Base-by-base conservation (phyloP, 345 rosid species). In the Bretschneidera sinensis region DNA sequence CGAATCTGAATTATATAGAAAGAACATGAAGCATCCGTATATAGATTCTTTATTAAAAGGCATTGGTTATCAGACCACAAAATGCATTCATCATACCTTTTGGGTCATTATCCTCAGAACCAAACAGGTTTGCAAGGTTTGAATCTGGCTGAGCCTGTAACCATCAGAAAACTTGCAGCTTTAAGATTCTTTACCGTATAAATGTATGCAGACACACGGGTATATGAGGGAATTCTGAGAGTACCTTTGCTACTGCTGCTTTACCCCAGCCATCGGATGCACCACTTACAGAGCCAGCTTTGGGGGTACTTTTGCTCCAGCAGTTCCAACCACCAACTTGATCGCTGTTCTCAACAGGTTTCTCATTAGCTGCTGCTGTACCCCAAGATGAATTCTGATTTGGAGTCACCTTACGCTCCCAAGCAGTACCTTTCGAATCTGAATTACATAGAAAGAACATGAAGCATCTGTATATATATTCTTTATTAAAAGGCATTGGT, bases 231-330 rank as follows among this genome's bases (percentile, higher is more conserved):
- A n/a, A n/a, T n/a, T n/a, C n/a, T n/a, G n/a, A n/a, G n/a, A n/a
- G n/a, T n/a, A n/a, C n/a, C n/a, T n/a, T n/a, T n/a, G 69, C 43
- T 54, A 25, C 31, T 52, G 24, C 35, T 58, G 74, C 55, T 72
- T 85, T 82, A 66, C 84, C 86, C 79, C 78, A 81, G 71, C 74
- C 74, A 35, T 53, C 80, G 57, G 77, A 69, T 49, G 72, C 57
- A 68, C 66, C 61, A 45, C 60, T 62, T 33, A 72, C 57, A 63
- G 79, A 59, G 58, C 60, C 74, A 61, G 66, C 47, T 34, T 81
- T 72, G 35, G 66, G 10, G n/a, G 72, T 68, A 65, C 81, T 62
- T 66, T 84, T 83, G 64, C 70, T 78, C 96, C 94, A 85, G 61
- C 76, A 24, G 57, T 64, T 76, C 87, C 85, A 75, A 45, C 69